Base-by-base conservation (phyloP, 345 rosid species). In the Citrus unshiu region DNA sequence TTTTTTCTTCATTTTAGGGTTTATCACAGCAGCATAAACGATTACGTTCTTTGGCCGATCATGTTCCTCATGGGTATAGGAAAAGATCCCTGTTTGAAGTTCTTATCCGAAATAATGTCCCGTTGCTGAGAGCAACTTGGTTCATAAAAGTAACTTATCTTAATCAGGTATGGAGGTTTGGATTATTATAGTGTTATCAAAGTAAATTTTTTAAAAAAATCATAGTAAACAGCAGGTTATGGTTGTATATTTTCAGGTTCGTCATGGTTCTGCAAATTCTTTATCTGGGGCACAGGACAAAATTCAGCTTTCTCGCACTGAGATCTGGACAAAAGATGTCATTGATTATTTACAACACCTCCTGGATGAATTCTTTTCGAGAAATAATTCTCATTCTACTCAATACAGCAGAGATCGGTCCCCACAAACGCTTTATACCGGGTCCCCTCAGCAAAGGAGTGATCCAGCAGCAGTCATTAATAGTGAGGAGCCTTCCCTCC, bases 121-220 rank as follows among this genome's bases (percentile, higher is more conserved):
- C 99, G 71, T 81, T 97, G 87, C 88, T 91, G 78, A 89, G 98
- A 84, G 98, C 98, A 83, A 92, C 98, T 76, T 97, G 99, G 99
- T 94, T 89, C 86, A 88, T 94, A 77, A 97, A 94, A 92, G 93
- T 97, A 75, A 90, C 92, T 74, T 97, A 97, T 81, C 99, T 97
- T 82, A 93, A 93, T 87, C 99, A 94, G 98, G 99, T 94, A 86
- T 21, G 54, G 54, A 73, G 54, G 34, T 46, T 65, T 64, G 34
- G 72, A n/a, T 64, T 62, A 3, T 64, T 37, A 22, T 22, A 40
- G 70, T 43, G 30, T 37, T 49, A 35, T 46, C 5, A 30, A 75
- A 49, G 32, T 75, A 8, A 9, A 27, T 22, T 74, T 58, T 57
- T 46, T 2, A 0, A 0, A 73, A 39, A 46, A 58, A 34, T 66